Evolutionary conservation across 805 yeast genomes (phyloP), one percentile per base, ranked within the genome.

Genomic region (Candida endomychidarum): DNA sequence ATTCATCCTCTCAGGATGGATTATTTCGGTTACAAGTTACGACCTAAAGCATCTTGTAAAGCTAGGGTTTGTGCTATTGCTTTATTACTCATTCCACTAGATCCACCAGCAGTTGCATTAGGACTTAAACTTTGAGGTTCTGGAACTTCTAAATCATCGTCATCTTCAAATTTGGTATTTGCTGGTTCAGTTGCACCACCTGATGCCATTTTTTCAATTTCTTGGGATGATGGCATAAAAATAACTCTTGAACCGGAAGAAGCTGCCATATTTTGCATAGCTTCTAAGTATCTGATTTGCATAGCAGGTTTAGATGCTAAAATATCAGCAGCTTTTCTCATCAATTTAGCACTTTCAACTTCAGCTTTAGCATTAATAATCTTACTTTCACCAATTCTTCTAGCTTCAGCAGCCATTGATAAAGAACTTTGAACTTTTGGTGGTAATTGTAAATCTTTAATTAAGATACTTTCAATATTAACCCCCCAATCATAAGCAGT

Each of bases 271-370:
- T 67, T 69, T 61, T 81, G 86, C 80, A 82, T 78, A n/a, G 88
- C 88, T 52, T 82, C 89, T 60, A 82, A 70, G 55, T 82, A 82
- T 60, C 89, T 67, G 57, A 82, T 82, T 65, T 82, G 88, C 85
- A 82, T 80, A 20, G 88, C 89, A 10, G 87, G 78, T 49, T 81
- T 80, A 27, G 85, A 78, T 33, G 84, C 83, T 53, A 82, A 72
- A 43, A 82, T 80, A 59, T 82, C 87, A 38, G 88, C 86, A 20
- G 88, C 87, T 60, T 80, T 79, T 65, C 89, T 75, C 87, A 82
- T 81, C 49, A 81, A 72, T 58, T 81, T 81, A 38, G 88, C 86
- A 54, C 79, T 68, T 60, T 82, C 89, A 38, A 81, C 87, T 63
- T 82, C 89, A 14, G 87, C 86, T 58, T 74, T 77, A 24, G 87